phyloP scores from a whole-genome alignment of 2,329 filamentous ascomycete species.

The Echinosphaeria canescens region DNA sequence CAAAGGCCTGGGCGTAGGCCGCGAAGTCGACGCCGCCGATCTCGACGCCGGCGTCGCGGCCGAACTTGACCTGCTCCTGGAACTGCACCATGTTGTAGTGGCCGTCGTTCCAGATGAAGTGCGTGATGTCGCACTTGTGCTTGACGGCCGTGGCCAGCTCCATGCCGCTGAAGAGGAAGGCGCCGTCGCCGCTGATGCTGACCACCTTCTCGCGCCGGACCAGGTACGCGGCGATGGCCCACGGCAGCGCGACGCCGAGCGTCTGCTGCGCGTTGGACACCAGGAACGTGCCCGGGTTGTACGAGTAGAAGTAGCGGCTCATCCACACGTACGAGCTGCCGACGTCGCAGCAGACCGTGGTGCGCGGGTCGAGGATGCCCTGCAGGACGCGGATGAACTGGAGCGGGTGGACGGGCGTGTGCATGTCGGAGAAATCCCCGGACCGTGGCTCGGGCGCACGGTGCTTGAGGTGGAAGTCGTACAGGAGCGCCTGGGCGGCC shows the following conservation, averaged over 20 bases:
- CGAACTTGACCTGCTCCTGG: constrained; percentile 25
- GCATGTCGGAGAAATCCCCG: too few relatives aligned
- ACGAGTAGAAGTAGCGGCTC: constrained; percentile 20
- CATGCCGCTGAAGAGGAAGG: constrained; percentile 24
- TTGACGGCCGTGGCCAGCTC: constrained; percentile 21
- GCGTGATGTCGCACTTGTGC: constrained; percentile 23
- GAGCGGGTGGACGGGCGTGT: constrained; percentile 20
- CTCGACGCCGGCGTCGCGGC: constrained; percentile 17
- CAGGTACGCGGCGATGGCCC: constrained; percentile 22
- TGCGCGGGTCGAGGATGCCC: constrained; percentile 14
- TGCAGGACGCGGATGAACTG: constrained; percentile 21
- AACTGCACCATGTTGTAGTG: constrained; percentile 28
- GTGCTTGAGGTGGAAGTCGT: constrained; percentile 9
- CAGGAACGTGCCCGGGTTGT: constrained; percentile 18
- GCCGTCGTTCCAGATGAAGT: constrained; percentile 26
- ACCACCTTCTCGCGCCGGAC: constrained; percentile 20
- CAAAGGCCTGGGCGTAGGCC: constrained; percentile 21
- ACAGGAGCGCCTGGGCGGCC: constrained; percentile 11
- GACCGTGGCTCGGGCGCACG: constrained; percentile 6
- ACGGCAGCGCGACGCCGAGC: constrained; percentile 21
- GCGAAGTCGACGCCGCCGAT: constrained; percentile 23
- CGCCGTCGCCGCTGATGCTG: constrained; percentile 20
- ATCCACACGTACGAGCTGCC: constrained; percentile 26
- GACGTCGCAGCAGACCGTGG: constrained; percentile 20
- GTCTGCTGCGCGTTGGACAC: constrained; percentile 26